Evolutionary conservation across 257 asterid genomes (phyloP).

Genomic region (Solanum infundibuliforme): DNA sequence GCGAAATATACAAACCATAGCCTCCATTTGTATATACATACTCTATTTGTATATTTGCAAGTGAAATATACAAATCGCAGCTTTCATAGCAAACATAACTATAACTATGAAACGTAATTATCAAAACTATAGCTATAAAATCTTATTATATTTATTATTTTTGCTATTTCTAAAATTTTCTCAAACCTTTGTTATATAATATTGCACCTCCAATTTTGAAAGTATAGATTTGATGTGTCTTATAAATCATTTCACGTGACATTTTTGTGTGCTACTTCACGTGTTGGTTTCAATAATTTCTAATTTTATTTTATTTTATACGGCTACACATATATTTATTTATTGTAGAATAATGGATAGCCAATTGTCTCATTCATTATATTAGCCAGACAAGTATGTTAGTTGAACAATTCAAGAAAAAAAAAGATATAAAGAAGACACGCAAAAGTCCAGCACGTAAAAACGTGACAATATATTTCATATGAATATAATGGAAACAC

Average conservation of each 20-base stretch:
- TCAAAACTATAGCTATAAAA: no score
- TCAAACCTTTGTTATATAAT: neutral
- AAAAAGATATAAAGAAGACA: neutral
- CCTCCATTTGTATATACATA: no score
- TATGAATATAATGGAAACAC: neutral
- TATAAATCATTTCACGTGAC: neutral
- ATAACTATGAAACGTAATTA: no score
- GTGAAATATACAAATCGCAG: rapidly evolving
- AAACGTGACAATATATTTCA: neutral
- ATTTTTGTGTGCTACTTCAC: neutral
- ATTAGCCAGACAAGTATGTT: neutral
- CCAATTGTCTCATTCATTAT: neutral
- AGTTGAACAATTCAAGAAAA: neutral
- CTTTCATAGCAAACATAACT: no score
- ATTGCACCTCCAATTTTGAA: neutral
- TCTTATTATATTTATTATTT: no score
- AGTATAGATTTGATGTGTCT: neutral
- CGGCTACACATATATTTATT: neutral
- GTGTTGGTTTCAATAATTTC: neutral
- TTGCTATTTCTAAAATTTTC: no score
- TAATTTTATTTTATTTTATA: neutral
- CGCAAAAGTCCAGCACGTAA: neutral
- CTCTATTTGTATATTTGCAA: no score
- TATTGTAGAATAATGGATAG: neutral
- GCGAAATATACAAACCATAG: no score